Evolutionary conservation across 495 filamentous ascomycete species (phyloP), one percentile per base, ranked within the genome.

Genomic region (Hyphodiscus hymeniophilus): DNA sequence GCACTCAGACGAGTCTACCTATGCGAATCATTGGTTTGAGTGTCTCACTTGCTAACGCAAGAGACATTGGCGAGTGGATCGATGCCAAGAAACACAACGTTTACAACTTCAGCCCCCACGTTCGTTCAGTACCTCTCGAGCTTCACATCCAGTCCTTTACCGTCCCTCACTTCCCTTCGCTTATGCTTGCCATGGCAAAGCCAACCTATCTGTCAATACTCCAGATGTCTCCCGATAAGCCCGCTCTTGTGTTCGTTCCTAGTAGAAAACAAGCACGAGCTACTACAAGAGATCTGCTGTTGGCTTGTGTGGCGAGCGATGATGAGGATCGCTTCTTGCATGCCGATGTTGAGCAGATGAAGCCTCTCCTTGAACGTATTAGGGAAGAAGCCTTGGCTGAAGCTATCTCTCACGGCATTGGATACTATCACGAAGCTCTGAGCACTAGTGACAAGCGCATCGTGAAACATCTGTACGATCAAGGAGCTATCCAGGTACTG

Each of bases 101-200:
- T 48, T 97, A 85, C 74, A 99, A 97, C 67, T 99, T 99, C 74
- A 95, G 88, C 58, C 92, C 92, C 3, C 81, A 90, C 58, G 80
- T 89, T 47, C 81, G 92, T 18, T 82, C 87, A 3, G 78, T 94
- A 1, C 90, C 90, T 2, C 65, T 99, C 32, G 92, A 97, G 58
- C 80, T 99, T 28, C 87, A 95, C 59, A 86, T 99, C 40, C 92
- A 99, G 62, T 94, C 89, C 2, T 99, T 87, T 67, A 85, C 82
- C 24, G 92, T 96, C 40, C 92, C 92, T 22, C 92, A 99, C 63
- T 96, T 95, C 70, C 94, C 92, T 15, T 96, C 90, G 0, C 70
- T 97, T 31, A 97, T 99, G 94, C 77, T 97, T 44, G 89, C 94
- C 8, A 99, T 99, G 92, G 85, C 90, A 10, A 90, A 94, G 60